Evolutionary conservation across 352 stramenopile species (phyloP), one percentile per base, ranked within the genome.

Genomic region (Phytopythium vexans): DNA sequence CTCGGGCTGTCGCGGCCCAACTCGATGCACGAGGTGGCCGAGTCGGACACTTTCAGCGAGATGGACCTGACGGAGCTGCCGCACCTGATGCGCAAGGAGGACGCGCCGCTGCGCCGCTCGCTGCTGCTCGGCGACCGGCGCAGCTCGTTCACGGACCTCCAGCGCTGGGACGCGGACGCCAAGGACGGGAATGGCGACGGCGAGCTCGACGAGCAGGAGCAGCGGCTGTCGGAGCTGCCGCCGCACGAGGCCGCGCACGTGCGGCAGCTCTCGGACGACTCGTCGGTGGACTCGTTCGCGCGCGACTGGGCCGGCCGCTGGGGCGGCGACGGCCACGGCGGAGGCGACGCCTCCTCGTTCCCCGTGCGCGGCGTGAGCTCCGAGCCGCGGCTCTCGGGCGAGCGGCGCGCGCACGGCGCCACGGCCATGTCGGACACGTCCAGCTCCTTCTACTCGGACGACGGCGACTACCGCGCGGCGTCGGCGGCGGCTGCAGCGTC

Each of bases 41-140:
- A 75, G 15, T 88, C 71, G 6, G 80, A 91, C 41, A 86, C 80
- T 0, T 91, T 91, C 52, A 91, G 80, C 44, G 80, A 90, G 48
- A 65, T 90, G 59, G 80, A 89, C 40, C 59, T 91, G 46, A 73
- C 74, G 8, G 77, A 88, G 39, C 64, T 91, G 9, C 80, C 80
- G 12, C 80, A 91, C 33, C 56, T 91, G 41, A 86, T 91, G 75
- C 73, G 72, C 41, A 86, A 84, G 8, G 74, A 82, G 15, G 62
- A 87, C 49, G 60, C 62, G n/a, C 50, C 15, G 14, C 37, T 41
- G 7, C 35, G 52, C 42, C 12, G 48, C 34, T 49, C 46, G 10
- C 27, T 40, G 51, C 5, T 12, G 32, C 40, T 33, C 35, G 53
- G 55, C 4, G 65, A 68, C 15, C 66, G 42, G 15, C 52, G 56